Evolutionary conservation across 106 monocot genomes (phyloP).

Genomic region (Dendrobium officinale): DNA sequence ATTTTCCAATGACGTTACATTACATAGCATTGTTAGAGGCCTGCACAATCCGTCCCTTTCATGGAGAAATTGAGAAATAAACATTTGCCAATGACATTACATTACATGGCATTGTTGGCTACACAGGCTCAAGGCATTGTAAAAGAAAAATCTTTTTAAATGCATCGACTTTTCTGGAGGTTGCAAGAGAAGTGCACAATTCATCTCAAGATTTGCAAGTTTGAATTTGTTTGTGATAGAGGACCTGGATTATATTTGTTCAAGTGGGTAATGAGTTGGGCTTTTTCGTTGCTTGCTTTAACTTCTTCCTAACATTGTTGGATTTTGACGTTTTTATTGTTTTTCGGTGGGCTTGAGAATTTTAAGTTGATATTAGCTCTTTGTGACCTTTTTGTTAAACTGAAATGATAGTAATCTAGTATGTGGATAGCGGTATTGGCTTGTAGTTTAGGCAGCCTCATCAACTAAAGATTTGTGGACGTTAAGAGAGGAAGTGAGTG

Average conservation of each 20-base stretch:
- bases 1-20: not conserved
- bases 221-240: not conserved
- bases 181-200: not conserved
- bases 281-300: not conserved
- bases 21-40: not conserved
- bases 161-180: not conserved
- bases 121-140: not conserved
- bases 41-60: not conserved
- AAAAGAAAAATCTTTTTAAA: not conserved
- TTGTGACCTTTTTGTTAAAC: too few relatives aligned
- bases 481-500: too few relatives aligned
- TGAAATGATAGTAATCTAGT: too few relatives aligned
- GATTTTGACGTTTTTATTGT: not conserved
- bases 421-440: too few relatives aligned
- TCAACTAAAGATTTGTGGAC: too few relatives aligned
- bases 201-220: not conserved
- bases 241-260: not conserved
- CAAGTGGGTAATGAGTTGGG: too few relatives aligned
- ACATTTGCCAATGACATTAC: not conserved
- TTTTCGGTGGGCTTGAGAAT: not conserved
- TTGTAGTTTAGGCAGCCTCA: too few relatives aligned
- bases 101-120: not conserved
- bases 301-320: not conserved
- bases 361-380: not conserved
- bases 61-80: not conserved